Conservation (phyloP, 2,329 filamentous ascomycete genomes). For the Colletotrichum truncatum region DNA sequence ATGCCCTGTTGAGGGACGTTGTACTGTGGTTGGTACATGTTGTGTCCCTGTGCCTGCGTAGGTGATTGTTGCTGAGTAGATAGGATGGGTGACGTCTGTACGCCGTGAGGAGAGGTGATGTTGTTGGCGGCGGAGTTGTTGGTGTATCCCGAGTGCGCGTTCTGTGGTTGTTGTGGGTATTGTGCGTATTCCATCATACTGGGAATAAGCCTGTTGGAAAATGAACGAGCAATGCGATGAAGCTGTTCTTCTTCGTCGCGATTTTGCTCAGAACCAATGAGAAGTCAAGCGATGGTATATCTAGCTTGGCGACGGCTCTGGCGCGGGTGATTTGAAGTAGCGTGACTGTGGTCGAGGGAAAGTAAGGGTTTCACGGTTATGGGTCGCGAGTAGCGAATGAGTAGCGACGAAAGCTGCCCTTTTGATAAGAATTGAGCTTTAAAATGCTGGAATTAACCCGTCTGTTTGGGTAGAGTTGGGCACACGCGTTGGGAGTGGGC, state of each 20-base stretch:
- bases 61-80: slow-evolving; percentile 78
- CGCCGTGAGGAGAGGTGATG: slow-evolving; percentile 77
- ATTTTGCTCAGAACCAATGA: slow-evolving; percentile 31
- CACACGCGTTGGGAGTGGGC: slow-evolving; percentile 50
- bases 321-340: slow-evolving; percentile 5
- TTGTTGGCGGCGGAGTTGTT: slow-evolving; percentile 62
- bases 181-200: slow-evolving; percentile 80
- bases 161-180: slow-evolving; percentile 76
- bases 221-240: slow-evolving; percentile 20
- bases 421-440: slow-evolving; percentile 40
- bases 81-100: slow-evolving; percentile 82
- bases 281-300: neutral
- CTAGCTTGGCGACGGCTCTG: slow-evolving; percentile 6
- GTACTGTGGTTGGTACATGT: slow-evolving; percentile 84
- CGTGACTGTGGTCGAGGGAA: slow-evolving; percentile 7
- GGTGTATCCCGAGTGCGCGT: slow-evolving; percentile 71
- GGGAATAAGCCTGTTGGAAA: slow-evolving; percentile 33
- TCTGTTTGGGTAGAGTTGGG: slow-evolving; percentile 55
- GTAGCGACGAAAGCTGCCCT: slow-evolving; percentile 32
- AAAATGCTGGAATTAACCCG: slow-evolving; percentile 39
- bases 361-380: slow-evolving; percentile 26
- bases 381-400: slow-evolving; percentile 31
- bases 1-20: slow-evolving; percentile 78
- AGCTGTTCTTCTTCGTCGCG: slow-evolving; percentile 39
- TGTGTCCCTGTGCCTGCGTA: slow-evolving; percentile 69